Percentiles rank a stretch among this genome's conserved stretches.
Evolutionary conservation across 2,329 filamentous ascomycete species (phyloP).

Genomic region (Elsinoe fawcettii): DNA sequence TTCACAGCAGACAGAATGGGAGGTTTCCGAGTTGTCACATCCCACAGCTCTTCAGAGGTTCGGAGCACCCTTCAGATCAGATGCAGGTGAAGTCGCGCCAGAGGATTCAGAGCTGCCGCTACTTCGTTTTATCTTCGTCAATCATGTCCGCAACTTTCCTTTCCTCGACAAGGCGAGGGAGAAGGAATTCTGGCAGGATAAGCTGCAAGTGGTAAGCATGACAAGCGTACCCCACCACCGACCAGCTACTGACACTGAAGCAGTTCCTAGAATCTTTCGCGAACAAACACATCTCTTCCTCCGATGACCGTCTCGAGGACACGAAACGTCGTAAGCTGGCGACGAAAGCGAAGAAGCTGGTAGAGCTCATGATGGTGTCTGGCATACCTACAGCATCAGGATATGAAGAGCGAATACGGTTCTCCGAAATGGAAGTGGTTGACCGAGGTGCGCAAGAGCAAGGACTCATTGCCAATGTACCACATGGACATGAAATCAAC

Average conservation of each 20-base stretch:
- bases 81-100: slow-evolving; percentile 84
- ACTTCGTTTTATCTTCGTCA: slow-evolving; percentile 91
- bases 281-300: slow-evolving; percentile 92
- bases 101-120: slow-evolving; percentile 91
- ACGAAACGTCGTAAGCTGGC: slow-evolving; percentile 91
- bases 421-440: slow-evolving; percentile 93
- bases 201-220: slow-evolving; percentile 74
- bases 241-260: neutral
- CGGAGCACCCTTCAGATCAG: slow-evolving; percentile 88
- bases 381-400: slow-evolving; percentile 91
- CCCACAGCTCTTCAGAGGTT: slow-evolving; percentile 92
- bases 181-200: slow-evolving; percentile 99
- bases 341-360: slow-evolving; percentile 85
- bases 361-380: slow-evolving; percentile 99
- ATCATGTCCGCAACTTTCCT: slow-evolving; percentile 95
- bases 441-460: slow-evolving; percentile 88
- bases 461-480: slow-evolving; percentile 75
- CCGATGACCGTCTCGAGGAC: slow-evolving; percentile 90
- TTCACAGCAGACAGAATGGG: slow-evolving; percentile 76
- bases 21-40: slow-evolving; percentile 88
- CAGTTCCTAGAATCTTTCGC: slow-evolving; percentile 96
- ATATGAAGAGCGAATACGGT: slow-evolving; percentile 94
- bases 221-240: neutral
- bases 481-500: slow-evolving; percentile 86
- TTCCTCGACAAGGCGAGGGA: slow-evolving; percentile 94